Evolutionary conservation across 1,284 basidiomycete species (phyloP), one percentile per base, ranked within the genome.

Genomic region (Pholiota adiposa): DNA sequence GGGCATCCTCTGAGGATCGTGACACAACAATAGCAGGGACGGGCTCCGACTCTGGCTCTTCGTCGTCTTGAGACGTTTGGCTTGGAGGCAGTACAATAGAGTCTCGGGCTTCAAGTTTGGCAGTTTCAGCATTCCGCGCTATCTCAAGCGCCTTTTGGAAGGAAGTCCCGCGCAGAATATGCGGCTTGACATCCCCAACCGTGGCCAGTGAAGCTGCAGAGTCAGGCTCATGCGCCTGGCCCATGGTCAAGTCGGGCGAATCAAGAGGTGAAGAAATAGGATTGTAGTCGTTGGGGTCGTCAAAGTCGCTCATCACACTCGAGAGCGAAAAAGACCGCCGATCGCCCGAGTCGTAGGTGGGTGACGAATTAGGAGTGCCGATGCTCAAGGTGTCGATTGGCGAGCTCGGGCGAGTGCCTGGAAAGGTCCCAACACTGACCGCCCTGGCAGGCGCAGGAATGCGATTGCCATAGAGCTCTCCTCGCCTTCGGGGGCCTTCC

Each of bases 401-500:
- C 23, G 73, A 72, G 12, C 57, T 61, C 4, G 72, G 59, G 21
- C 70, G 67, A 54, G 70, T 69, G 18, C 51, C 33, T 19, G 62
- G 63, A 18, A 63, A 51, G 0, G 54, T 58, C 41, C 66, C 66
- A n/a, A 68, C 73, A 41, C 74, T 74, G 19, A 73, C 76, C 19
- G 68, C 69, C 48, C 79, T 73, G 46, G 75, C 72, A 31, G 79
- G 76, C 34, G 79, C 75, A 51, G 83, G 82, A 49, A 90, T 82
- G 27, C 89, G 79, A 72, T 91, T 92, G 27, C 88, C 89, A 68
- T 90, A 89, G 29, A 90, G 73, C 70, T 90, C 88, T 43, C 85
- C 83, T 54, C 80, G 79, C 66, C 80, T 82, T 67, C 77, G 82
- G 41, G 75, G 69, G 11, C 73, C 83, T 41, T 78, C 72, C 38